phyloP scores from a whole-genome alignment of 768 basidiomycete genomes.

The Trametes sanguinea region DNA sequence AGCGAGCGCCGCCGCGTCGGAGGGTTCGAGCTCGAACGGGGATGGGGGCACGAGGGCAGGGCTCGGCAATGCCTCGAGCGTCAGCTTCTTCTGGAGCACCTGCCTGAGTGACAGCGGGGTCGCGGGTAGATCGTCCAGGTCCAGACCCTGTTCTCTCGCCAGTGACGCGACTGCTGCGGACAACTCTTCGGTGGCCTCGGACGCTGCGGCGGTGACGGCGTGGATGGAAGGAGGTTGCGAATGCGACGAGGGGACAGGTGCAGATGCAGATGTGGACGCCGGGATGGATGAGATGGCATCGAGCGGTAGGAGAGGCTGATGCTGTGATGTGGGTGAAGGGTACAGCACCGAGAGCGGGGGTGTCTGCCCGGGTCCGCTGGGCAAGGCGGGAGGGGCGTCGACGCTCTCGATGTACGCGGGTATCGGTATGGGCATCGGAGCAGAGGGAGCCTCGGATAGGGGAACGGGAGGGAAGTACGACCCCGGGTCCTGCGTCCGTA shows the following conservation, averaged over 20 bases:
- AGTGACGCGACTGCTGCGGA: background rate
- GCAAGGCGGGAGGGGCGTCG: background rate
- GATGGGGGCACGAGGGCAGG: slow-evolving; percentile 31
- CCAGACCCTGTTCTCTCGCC: background rate
- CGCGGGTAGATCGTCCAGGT: background rate
- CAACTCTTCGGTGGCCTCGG: background rate
- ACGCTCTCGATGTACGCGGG: background rate
- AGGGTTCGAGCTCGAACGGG: slow-evolving; percentile 31
- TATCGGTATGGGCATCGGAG: background rate
- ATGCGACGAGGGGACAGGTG: background rate
- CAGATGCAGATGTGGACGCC: background rate
- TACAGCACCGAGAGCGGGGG: slow-evolving; percentile 26
- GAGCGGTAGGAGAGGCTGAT: slow-evolving; percentile 2
- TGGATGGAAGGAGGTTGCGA: background rate
- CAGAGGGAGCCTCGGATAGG: background rate
- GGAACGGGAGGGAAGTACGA: slow-evolving; percentile 26
- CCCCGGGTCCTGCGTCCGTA: slow-evolving; percentile 12
- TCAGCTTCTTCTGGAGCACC: slow-evolving; percentile 19
- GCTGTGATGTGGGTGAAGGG: slow-evolving; percentile 14
- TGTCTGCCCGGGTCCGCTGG: slow-evolving; percentile 24
- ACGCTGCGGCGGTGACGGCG: background rate
- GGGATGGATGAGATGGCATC: slow-evolving; percentile 3
- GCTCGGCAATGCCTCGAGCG: slow-evolving; percentile 32
- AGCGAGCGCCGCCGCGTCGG: background rate
- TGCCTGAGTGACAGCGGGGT: slow-evolving; percentile 13